Evolutionary conservation across 257 asterid species (phyloP).

Genomic region (Cordia subcordata): DNA sequence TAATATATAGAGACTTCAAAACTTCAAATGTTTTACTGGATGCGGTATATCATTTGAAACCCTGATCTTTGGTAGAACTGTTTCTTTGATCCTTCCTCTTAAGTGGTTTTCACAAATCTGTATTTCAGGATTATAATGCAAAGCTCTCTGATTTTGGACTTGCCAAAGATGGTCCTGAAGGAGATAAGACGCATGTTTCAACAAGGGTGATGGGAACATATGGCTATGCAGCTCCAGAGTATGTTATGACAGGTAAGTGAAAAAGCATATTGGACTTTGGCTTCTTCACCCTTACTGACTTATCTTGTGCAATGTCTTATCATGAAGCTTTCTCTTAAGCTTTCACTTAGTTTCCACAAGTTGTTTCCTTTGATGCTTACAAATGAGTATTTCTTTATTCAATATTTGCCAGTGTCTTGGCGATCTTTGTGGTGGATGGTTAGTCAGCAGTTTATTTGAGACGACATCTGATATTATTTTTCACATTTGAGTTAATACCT

Average conservation of each 20-base stretch:
- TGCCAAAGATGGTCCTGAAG: constrained; percentile 82
- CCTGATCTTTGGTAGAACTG: constrained; percentile 3
- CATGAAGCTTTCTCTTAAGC: too few species aligned
- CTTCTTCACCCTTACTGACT: too few species aligned
- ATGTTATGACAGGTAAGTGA: constrained; percentile 60
- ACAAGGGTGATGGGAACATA: constrained; percentile 87
- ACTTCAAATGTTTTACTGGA: constrained; percentile 67
- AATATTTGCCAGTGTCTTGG: background rate
- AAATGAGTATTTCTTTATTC: too few species aligned
- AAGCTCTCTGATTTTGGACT: constrained; percentile 90
- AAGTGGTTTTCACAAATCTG: constrained; percentile 10
- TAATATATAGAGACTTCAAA: constrained; percentile 69
- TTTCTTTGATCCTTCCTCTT: constrained; percentile 9
- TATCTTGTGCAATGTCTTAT: too few species aligned
- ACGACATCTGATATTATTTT: too few species aligned
- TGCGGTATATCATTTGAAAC: constrained; percentile 38
- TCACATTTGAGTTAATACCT: too few species aligned
- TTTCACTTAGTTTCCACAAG: too few species aligned
- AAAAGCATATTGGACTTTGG: background rate
- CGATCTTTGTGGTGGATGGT: too few species aligned
- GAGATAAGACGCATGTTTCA: constrained; percentile 78
- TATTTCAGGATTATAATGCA: constrained; percentile 65
- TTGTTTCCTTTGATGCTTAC: too few species aligned
- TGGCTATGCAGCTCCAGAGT: constrained; percentile 88
- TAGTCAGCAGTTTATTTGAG: too few species aligned